A percentile compares a stretch with the other conserved stretches of the same genome.
Evolutionary conservation across 176 grass and related monocot species (phyloP).

Genomic region (Oryza rufipogon): DNA sequence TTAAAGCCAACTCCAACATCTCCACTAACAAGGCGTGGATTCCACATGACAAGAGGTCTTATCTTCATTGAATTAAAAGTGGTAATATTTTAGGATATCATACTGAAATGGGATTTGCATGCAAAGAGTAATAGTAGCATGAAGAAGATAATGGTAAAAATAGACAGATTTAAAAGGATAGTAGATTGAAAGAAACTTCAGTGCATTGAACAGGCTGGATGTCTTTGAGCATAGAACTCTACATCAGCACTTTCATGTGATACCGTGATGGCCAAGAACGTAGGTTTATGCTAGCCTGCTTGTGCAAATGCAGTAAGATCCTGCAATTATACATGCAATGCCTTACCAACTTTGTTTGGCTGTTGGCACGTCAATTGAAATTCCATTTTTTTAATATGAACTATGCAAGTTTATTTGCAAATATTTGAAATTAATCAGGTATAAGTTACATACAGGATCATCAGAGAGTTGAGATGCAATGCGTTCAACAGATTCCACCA

Average conservation of each 20-base stretch:
- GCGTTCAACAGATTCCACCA: constrained; percentile 84
- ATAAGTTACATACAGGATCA: constrained; percentile 70
- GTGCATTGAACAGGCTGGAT: background rate
- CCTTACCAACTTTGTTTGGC: constrained; percentile 9
- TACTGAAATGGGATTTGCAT: background rate
- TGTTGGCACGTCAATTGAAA: constrained; percentile 1
- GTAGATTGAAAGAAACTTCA: background rate
- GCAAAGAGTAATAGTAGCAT: background rate
- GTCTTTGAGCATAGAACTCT: constrained; percentile 1
- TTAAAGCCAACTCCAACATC: constrained; percentile 98
- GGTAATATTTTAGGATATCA: constrained; percentile 41
- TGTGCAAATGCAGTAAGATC: background rate
- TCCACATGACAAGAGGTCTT: constrained; percentile 96
- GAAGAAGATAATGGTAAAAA: background rate
- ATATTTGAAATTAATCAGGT: background rate
- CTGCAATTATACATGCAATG: background rate
- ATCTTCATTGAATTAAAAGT: constrained; percentile 69
- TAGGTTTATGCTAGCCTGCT: background rate
- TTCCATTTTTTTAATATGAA: background rate
- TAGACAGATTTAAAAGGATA: background rate
- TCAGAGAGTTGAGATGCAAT: constrained; percentile 79
- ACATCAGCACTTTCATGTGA: background rate
- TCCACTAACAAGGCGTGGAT: constrained; percentile 90
- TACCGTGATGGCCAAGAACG: background rate
- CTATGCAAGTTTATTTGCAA: background rate